Evolutionary conservation across 495 filamentous ascomycete genomes (phyloP), one percentile per base, ranked within the genome.

Genomic region (Aspergillus sclerotioniger): DNA sequence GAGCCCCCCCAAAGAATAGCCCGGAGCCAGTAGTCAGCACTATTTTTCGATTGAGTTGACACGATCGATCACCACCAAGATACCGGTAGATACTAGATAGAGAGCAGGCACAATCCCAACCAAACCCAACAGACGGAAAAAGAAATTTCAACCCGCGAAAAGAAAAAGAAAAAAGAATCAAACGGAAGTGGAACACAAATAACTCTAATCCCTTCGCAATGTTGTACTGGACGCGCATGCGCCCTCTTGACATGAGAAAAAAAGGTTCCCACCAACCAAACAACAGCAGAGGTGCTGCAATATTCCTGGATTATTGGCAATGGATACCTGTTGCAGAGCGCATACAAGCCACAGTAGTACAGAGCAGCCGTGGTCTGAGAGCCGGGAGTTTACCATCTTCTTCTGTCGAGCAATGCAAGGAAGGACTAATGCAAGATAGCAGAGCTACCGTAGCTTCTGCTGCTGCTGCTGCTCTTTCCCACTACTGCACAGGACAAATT

Each of bases 371-470:
- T 45, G 45, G 52, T 54, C 51, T 56, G 56, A 53, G 56, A 60
- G 37, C 49, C 59, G 59, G 61, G 57, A 64, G 51, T 59, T 55
- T 53, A 60, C 56, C 53, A 62, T 46, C 56, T 54, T 62, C 61
- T 56, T 58, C 50, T 50, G 51, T 58, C 56, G 52, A 54, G 58
- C 43, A 15, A 64, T 61, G 62, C 55, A 67, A 64, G 60, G 65
- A 67, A 64, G 60, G 65, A 61, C 53, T 58, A 54, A 67, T 61
- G 65, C 65, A 67, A 57, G 60, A 67, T 65, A 63, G 62, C 60
- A 67, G 47, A 62, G 61, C 58, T 67, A 59, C 58, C 43, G 16
- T 35, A 58, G 50, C 59, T 64, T 49, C 60, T 57, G 58, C 57
- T 64, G 52, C 60, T 57, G 58, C 57, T 62, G 57, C 50, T 60